Percentiles rank a stretch among this genome's conserved stretches.
Conservation (phyloP, 805 yeast species). For the Sugiyamaella americana region DNA sequence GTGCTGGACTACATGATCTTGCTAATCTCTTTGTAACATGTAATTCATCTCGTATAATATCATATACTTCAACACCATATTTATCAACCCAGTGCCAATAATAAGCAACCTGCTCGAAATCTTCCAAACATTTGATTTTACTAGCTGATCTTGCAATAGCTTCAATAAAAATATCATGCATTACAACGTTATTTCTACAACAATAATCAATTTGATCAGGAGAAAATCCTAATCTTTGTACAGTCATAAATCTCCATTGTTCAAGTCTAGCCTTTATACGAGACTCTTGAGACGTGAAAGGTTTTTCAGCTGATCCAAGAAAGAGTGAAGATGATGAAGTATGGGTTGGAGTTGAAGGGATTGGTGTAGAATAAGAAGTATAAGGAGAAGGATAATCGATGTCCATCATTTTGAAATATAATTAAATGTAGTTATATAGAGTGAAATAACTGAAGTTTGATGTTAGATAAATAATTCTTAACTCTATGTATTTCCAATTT, state of each 20-base stretch:
- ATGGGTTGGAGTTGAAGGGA: neutral
- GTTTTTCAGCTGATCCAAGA: slow-evolving; percentile 7
- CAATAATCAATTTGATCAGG: slow-evolving; percentile 23
- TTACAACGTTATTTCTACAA: slow-evolving; percentile 26
- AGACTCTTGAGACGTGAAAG: slow-evolving; percentile 5
- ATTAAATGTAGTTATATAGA: neutral
- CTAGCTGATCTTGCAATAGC: slow-evolving; percentile 25
- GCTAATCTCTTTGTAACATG: slow-evolving; percentile 18
- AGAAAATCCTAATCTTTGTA: slow-evolving; percentile 18
- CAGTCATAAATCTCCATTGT: slow-evolving; percentile 11
- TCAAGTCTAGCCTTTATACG: slow-evolving; percentile 13
- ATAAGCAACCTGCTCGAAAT: slow-evolving; percentile 22
- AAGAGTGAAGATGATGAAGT: neutral
- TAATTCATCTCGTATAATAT: slow-evolving; percentile 21
- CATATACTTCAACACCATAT: slow-evolving; percentile 26
- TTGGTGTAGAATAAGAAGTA: neutral
- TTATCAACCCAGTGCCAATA: slow-evolving; percentile 30
- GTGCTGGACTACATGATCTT: neutral
- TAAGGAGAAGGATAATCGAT: neutral
- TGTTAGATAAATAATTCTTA: no score
- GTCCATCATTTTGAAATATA: neutral
- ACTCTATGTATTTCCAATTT: no score
- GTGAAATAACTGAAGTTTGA: no score
- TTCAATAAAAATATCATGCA: slow-evolving; percentile 30
- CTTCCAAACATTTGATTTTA: slow-evolving; percentile 22